Percentiles rank a stretch among this genome's conserved stretches.
Evolutionary conservation across 345 rosid species (phyloP).

Genomic region (Syzygium jambos): DNA sequence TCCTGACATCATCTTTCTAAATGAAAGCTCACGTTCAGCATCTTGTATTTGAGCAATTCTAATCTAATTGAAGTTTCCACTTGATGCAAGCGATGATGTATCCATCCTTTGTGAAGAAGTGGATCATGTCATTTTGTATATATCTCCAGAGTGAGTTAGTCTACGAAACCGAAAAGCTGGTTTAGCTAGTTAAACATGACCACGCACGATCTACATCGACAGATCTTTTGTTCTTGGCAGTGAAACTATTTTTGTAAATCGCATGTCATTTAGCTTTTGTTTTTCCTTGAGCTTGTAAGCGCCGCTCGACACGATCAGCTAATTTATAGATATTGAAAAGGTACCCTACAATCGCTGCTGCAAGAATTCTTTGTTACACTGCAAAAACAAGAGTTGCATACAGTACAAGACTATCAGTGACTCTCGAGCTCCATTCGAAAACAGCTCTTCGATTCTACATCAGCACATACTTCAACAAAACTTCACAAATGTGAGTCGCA

Average conservation of each 20-base stretch:
- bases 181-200: not conserved
- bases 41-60: not conserved
- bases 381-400: not conserved
- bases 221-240: not conserved
- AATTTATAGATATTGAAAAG: not conserved
- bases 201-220: not conserved
- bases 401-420: not conserved
- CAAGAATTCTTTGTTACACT: not conserved
- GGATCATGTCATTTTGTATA: not conserved
- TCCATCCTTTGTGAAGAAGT: not conserved
- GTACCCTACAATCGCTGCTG: not conserved
- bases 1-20: conserved; percentile 34
- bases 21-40: conserved; percentile 3
- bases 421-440: not conserved
- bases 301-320: not conserved
- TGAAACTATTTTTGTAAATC: not conserved
- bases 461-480: not conserved
- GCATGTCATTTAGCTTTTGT: not conserved
- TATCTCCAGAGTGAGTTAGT: not conserved
- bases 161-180: not conserved
- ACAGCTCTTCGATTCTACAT: not conserved
- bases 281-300: not conserved
- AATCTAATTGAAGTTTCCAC: not conserved
- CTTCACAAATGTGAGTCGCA: not conserved
- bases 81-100: not conserved